A percentile compares a stretch with the other conserved stretches of the same genome.
These are phyloP conservation scores for Cytospora leucostoma DNA, from an alignment of 2,329 filamentous ascomycete species.

Conservation along the genomic window DNA sequence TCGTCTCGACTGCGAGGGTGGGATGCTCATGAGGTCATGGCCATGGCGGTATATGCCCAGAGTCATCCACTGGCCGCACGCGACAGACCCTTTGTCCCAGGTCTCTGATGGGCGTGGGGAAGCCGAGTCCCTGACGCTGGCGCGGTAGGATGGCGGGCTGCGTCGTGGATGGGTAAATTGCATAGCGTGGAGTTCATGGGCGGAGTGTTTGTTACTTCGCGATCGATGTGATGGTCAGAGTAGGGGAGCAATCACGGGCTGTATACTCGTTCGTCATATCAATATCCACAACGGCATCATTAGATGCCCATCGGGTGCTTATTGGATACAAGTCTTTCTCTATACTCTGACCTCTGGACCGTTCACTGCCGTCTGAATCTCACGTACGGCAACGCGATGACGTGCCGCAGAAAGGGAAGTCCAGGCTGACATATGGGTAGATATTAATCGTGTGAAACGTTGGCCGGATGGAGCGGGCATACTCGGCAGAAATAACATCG, in stretches of 20 bases:
- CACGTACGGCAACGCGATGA: not conserved
- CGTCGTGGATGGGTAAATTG: not conserved
- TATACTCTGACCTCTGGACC: not conserved
- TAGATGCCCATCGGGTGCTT: not conserved
- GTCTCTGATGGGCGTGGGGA: not conserved
- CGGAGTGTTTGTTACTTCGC: not conserved
- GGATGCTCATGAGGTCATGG: not conserved
- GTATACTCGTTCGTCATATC: not conserved
- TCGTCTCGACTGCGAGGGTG: too few relatives aligned
- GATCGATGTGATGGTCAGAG: not conserved
- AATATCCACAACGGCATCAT: not conserved
- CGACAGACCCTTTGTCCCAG: not conserved
- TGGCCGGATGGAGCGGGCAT: not conserved
- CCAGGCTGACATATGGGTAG: not conserved
- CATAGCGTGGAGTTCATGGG: slow-evolving; percentile 18
- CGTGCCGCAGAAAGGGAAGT: not conserved
- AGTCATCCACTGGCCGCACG: not conserved
- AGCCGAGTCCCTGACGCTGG: not conserved
- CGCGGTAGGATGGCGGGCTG: not conserved
- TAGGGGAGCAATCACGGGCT: not conserved
- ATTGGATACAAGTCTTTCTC: not conserved
- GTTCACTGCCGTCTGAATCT: not conserved
- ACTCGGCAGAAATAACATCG: too few relatives aligned
- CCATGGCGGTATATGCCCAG: not conserved
- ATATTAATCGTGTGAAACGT: not conserved